phyloP scores from a whole-genome alignment of 352 stramenopile species.

The Globisporangium alternatum region DNA sequence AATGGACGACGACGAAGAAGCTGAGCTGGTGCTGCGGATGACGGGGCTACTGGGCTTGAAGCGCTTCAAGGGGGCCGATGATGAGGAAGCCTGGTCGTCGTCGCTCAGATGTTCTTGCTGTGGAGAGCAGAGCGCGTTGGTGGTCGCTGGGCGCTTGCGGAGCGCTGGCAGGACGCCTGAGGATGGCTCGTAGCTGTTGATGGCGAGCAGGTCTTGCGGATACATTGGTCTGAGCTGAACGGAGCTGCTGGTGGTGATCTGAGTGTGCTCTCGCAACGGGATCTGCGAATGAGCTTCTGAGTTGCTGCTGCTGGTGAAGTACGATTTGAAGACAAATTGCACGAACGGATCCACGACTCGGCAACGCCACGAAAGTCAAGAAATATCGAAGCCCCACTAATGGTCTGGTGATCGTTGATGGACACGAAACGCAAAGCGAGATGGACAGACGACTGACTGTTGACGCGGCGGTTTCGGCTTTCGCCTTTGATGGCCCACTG shows the following conservation, averaged over 20 bases:
- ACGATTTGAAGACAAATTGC: not conserved
- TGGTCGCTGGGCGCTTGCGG: slow-evolving; percentile 3
- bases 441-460: not conserved
- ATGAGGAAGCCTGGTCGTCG: not conserved
- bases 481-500: too few relatives aligned
- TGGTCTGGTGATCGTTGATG: not conserved
- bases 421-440: not conserved
- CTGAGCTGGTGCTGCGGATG: not conserved
- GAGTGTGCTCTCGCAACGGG: not conserved
- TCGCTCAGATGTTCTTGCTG: slow-evolving; percentile 1
- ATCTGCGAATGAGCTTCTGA: slow-evolving; percentile 2
- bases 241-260: not conserved
- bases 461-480: not conserved
- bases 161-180: not conserved
- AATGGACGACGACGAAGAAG: not conserved
- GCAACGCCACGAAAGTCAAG: not conserved
- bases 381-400: not conserved
- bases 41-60: not conserved
- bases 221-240: not conserved
- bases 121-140: not conserved
- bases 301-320: not conserved
- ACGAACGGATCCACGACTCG: not conserved
- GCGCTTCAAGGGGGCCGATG: slow-evolving; percentile 3
- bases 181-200: not conserved
- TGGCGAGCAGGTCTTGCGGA: slow-evolving; percentile 8